phyloP scores from a whole-genome alignment of 176 grass and related monocot species.

The Oryza nivara region DNA sequence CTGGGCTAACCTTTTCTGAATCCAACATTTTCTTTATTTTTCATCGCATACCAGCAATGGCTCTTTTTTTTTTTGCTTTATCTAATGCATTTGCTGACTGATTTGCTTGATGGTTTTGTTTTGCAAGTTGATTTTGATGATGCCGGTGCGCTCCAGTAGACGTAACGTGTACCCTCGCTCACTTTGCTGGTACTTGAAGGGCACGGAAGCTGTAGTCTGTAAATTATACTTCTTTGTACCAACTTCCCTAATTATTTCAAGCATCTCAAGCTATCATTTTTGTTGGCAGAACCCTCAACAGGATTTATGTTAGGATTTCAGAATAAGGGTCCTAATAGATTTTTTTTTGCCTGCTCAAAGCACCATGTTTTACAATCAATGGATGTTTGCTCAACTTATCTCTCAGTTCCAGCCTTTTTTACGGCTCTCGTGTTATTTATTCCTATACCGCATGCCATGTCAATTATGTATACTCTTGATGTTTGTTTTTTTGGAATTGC shows the following conservation, averaged over 20 bases:
- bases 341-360: conserved; percentile 14
- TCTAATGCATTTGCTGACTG: background rate
- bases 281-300: conserved; percentile 12
- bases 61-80: background rate
- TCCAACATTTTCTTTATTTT: background rate
- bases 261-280: conserved; percentile 24
- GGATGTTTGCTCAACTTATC: background rate
- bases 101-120: conserved; percentile 2
- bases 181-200: conserved; percentile 39
- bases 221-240: conserved; percentile 52
- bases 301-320: conserved; percentile 38
- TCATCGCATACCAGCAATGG: background rate
- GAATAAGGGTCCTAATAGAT: conserved; percentile 44
- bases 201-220: conserved; percentile 48
- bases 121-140: conserved; percentile 36
- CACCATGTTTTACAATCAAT: background rate
- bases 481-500: background rate
- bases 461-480: background rate
- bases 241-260: conserved; percentile 26
- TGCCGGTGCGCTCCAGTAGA: conserved; percentile 36
- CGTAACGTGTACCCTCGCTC: background rate
- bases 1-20: conserved; percentile 16
- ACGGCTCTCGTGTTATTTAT: background rate
- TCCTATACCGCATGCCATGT: background rate
- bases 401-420: background rate